phyloP scores from a whole-genome alignment of 2,329 filamentous ascomycete species.

The Epichloe typhina region DNA sequence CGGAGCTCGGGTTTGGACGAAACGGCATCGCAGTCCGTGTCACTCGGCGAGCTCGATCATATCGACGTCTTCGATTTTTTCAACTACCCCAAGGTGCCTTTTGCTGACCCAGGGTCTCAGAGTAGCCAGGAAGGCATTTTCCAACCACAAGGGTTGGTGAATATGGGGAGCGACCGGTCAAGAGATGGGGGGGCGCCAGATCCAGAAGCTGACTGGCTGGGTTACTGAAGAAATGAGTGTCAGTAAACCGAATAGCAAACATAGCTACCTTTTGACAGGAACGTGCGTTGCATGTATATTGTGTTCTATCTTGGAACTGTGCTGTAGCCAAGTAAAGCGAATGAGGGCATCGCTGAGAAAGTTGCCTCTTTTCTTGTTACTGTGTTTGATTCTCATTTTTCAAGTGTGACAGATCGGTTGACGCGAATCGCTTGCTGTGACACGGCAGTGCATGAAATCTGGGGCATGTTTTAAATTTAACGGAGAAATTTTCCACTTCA shows the following conservation, averaged over 20 bases:
- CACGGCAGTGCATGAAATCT: not conserved
- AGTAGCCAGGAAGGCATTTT: conserved; percentile 14
- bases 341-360: not conserved
- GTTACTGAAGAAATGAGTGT: not conserved
- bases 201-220: conserved; percentile 11
- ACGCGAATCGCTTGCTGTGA: not conserved
- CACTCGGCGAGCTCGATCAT: conserved; percentile 27
- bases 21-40: conserved; percentile 24
- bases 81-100: conserved; percentile 25
- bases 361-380: too few species aligned
- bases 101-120: conserved; percentile 3
- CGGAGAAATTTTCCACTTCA: not conserved
- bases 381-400: too few species aligned
- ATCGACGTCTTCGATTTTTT: conserved; percentile 35
- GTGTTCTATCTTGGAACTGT: too few species aligned
- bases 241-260: not conserved
- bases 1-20: conserved; percentile 25
- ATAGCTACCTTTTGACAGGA: not conserved
- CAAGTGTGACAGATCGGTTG: not conserved
- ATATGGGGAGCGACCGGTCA: not conserved
- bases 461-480: not conserved
- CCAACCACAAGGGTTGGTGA: conserved; percentile 9
- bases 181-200: conserved; percentile 5
- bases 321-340: not conserved
- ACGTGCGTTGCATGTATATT: not conserved